Evolutionary conservation across 23 red algal species (phyloP).

Genomic region (Gracilaria domingensis): DNA sequence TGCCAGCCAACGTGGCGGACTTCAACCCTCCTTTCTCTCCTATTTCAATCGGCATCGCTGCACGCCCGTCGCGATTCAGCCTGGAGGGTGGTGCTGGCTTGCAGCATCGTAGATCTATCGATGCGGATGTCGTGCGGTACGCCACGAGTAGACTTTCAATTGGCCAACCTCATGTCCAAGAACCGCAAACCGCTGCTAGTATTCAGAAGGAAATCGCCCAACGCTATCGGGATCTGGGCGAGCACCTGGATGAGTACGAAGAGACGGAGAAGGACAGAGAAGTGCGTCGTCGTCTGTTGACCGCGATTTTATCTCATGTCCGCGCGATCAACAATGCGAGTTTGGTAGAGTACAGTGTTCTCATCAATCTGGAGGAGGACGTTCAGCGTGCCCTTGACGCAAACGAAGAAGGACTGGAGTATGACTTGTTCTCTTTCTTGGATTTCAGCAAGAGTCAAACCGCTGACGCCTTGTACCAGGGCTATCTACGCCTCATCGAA

Average conservation of each 20-base stretch:
- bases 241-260: constrained; percentile 17
- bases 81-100: background rate
- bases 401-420: constrained; percentile 65
- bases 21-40: constrained; percentile 9
- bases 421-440: constrained; percentile 70
- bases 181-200: constrained; percentile 20
- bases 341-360: constrained; percentile 61
- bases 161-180: constrained; percentile 15
- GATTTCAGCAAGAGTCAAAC: constrained; percentile 33
- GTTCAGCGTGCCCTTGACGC: constrained; percentile 73
- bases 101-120: constrained; percentile 4
- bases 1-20: constrained; percentile 6
- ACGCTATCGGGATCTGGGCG: constrained; percentile 22
- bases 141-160: constrained; percentile 31
- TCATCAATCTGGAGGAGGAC: constrained; percentile 68
- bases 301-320: constrained; percentile 66
- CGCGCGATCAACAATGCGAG: constrained; percentile 57
- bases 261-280: constrained; percentile 58
- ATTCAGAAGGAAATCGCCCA: constrained; percentile 50
- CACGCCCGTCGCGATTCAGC: constrained; percentile 2
- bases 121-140: constrained; percentile 53
- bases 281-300: constrained; percentile 67
- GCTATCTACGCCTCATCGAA: constrained; percentile 44
- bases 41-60: constrained; percentile 15
- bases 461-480: constrained; percentile 20